A percentile compares a stretch with the other conserved stretches of the same genome.
Conservation (phyloP, 129 eudicot genomes). For the Ambrosia artemisiifolia region DNA sequence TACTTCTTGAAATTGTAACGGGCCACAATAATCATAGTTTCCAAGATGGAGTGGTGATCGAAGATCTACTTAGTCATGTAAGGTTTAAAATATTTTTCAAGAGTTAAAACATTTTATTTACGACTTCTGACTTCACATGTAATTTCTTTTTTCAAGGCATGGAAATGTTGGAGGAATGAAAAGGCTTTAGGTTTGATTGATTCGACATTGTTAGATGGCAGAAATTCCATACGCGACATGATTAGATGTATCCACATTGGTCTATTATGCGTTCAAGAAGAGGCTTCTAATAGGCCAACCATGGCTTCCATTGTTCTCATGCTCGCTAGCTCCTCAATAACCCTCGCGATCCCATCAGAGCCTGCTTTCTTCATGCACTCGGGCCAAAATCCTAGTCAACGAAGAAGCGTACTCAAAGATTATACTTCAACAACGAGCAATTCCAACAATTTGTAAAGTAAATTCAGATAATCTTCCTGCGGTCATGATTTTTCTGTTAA, state of each 20-base stretch:
- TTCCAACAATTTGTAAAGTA: neutral
- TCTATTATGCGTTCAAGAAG: conserved; percentile 54
- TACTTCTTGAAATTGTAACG: conserved; percentile 42
- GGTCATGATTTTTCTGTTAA: neutral
- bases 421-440: neutral
- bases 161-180: conserved; percentile 50
- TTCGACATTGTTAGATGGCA: conserved; percentile 20
- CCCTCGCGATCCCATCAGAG: conserved; percentile 34
- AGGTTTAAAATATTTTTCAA: neutral
- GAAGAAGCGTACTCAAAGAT: neutral
- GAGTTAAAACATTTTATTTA: neutral
- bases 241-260: conserved; percentile 49
- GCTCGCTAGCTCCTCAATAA: conserved; percentile 41
- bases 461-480: neutral
- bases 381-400: neutral
- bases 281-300: conserved; percentile 38
- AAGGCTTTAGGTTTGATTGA: conserved; percentile 31
- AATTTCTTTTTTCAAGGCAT: conserved; percentile 28
- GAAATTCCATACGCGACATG: conserved; percentile 23
- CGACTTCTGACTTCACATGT: neutral
- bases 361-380: conserved; percentile 38
- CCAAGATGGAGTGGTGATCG: conserved; percentile 21
- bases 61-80: conserved; percentile 46
- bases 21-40: conserved; percentile 37
- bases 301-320: conserved; percentile 48